Conservation (phyloP, 1,284 basidiomycete species). For the Pholiota adiposa region DNA sequence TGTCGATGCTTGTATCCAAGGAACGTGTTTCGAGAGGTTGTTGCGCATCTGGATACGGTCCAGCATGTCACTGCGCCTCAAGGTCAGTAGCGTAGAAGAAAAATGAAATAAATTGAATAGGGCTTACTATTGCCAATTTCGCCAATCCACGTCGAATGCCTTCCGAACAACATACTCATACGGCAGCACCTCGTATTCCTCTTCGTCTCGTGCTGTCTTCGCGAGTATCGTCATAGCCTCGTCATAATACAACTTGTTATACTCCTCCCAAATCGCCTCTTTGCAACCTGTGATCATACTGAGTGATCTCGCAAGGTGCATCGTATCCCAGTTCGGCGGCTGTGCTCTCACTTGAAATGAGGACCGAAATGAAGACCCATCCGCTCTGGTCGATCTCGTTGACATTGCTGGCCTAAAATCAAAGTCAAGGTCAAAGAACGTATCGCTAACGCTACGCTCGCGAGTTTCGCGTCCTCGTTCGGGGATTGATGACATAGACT, state of each 20-base stretch:
- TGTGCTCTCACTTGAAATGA: slow-evolving; percentile 3
- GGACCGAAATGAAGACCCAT: slow-evolving; percentile 16
- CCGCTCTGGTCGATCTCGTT: slow-evolving; percentile 19
- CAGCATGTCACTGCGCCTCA: slow-evolving; percentile 78
- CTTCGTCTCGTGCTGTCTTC: slow-evolving; percentile 22
- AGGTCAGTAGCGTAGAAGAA: background rate
- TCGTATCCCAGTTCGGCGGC: slow-evolving; percentile 43
- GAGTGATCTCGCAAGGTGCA: slow-evolving; percentile 67
- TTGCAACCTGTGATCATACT: slow-evolving; percentile 62
- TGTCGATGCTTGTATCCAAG: slow-evolving; percentile 53
- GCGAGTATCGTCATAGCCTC: slow-evolving; percentile 31
- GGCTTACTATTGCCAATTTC: slow-evolving; percentile 69
- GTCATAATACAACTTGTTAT: slow-evolving; percentile 50
- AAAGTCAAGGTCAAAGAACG: slow-evolving; percentile 11
- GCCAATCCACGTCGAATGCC: slow-evolving; percentile 70
- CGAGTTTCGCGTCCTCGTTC: background rate
- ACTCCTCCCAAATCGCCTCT: slow-evolving; percentile 70
- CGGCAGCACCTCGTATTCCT: slow-evolving; percentile 26
- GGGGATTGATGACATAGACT: slow-evolving; percentile 18
- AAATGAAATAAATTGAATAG: background rate
- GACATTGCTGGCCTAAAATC: slow-evolving; percentile 13
- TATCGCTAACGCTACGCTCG: background rate
- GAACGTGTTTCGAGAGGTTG: slow-evolving; percentile 46
- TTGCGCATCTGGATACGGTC: slow-evolving; percentile 68
- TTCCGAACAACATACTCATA: slow-evolving; percentile 47